phyloP scores from a whole-genome alignment of 257 asterid genomes.

The Capsicum baccatum region DNA sequence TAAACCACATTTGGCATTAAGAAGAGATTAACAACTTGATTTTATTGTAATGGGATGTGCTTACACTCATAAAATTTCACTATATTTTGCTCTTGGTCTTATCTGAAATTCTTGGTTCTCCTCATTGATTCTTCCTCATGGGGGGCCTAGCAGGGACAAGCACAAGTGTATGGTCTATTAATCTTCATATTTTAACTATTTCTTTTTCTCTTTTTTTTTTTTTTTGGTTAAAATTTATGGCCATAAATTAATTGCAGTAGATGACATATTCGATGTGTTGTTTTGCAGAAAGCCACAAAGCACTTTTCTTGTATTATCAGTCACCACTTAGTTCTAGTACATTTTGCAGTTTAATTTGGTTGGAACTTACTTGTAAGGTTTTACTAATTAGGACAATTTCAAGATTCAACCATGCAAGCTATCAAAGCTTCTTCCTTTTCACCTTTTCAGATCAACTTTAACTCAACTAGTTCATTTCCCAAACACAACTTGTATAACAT shows the following conservation, averaged over 20 bases:
- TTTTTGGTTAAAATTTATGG: background rate
- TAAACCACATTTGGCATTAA: too few relatives aligned
- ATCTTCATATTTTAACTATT: background rate
- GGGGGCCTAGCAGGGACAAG: background rate
- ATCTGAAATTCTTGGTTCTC: background rate
- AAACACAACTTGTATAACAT: conserved; percentile 20
- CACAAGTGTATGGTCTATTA: background rate
- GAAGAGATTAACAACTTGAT: too few relatives aligned
- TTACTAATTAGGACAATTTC: background rate
- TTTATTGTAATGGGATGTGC: too few relatives aligned
- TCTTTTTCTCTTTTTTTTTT: background rate
- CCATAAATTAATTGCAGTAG: background rate
- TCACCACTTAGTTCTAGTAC: background rate
- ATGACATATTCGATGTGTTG: conserved; percentile 18
- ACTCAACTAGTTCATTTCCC: conserved; percentile 21
- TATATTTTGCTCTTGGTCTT: background rate
- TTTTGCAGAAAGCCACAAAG: background rate
- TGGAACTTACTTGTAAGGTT: background rate
- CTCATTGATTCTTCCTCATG: background rate
- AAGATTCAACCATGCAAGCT: conserved; percentile 58
- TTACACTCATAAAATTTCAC: too few relatives aligned
- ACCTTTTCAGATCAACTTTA: conserved; percentile 28
- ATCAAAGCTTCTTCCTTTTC: conserved; percentile 50
- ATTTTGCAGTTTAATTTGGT: background rate
- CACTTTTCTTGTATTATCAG: background rate